Conservation (phyloP, 2,329 filamentous ascomycete species). For the Exutisphaerella laricina region DNA sequence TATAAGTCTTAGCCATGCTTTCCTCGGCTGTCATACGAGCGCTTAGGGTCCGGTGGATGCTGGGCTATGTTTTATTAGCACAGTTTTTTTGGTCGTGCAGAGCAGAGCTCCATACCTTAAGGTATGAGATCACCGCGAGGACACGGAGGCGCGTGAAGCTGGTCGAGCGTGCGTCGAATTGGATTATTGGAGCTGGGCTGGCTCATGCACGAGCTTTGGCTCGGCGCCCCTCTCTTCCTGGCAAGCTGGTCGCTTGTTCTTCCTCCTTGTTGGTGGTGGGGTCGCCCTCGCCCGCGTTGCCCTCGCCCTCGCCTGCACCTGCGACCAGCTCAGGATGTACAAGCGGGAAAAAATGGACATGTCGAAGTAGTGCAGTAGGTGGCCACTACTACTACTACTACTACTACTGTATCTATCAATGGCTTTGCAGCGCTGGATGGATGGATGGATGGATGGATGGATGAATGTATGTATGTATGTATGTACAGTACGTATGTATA, state of each 20-base stretch:
- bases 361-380: no score
- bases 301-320: conserved; percentile 13
- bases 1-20: conserved; percentile 29
- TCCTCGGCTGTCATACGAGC: conserved; percentile 32
- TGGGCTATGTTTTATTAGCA: conserved; percentile 21
- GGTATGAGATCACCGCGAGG: conserved; percentile 27
- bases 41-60: conserved; percentile 28
- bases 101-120: conserved; percentile 22
- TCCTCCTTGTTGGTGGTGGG: conserved; percentile 7
- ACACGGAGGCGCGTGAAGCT: conserved; percentile 25
- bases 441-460: no score
- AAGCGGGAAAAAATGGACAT: conserved; percentile 13
- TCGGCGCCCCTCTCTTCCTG: conserved; percentile 22
- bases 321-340: conserved; percentile 14
- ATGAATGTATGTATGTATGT: no score
- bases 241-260: not conserved
- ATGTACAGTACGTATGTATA: no score
- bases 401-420: no score
- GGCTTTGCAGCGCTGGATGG: no score
- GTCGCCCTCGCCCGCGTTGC: not conserved
- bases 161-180: conserved; percentile 23
- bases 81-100: conserved; percentile 11
- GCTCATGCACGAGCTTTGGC: conserved; percentile 21
- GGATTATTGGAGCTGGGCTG: conserved; percentile 21
- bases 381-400: no score